These are phyloP conservation scores for Gossypium australe DNA, from an alignment of 345 rosid species.

Conservation along the genomic window DNA sequence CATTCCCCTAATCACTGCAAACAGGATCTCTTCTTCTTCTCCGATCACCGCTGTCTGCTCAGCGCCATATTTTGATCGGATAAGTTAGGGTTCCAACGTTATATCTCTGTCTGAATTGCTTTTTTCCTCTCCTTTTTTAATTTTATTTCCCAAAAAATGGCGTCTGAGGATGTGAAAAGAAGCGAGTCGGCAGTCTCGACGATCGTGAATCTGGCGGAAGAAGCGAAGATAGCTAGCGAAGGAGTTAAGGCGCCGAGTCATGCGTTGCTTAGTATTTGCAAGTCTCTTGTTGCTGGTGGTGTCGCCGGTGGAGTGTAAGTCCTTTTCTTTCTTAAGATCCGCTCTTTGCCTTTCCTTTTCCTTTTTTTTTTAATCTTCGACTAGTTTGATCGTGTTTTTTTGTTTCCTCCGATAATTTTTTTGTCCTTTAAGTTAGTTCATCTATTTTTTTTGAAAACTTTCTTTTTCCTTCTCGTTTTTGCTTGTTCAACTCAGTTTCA, in stretches of 20 bases:
- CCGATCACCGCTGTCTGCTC: slow-evolving; percentile 15
- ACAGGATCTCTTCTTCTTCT: background rate
- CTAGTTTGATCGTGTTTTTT: background rate
- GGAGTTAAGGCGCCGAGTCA: slow-evolving; percentile 59
- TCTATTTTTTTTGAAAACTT: background rate
- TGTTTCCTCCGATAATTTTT: background rate
- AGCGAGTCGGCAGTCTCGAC: slow-evolving; percentile 57
- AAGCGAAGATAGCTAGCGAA: slow-evolving; percentile 62
- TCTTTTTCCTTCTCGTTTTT: background rate
- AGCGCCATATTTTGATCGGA: slow-evolving; percentile 10
- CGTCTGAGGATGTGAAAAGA: slow-evolving; percentile 77
- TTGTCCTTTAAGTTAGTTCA: background rate
- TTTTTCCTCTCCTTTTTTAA: background rate
- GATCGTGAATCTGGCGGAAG: slow-evolving; percentile 74
- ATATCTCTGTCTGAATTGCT: background rate
- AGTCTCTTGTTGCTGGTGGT: slow-evolving; percentile 77
- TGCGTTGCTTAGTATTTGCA: slow-evolving; percentile 50
- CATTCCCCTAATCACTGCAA: background rate
- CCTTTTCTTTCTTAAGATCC: background rate
- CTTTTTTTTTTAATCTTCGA: background rate
- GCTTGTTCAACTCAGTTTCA: background rate
- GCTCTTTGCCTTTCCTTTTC: background rate
- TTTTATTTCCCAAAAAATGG: slow-evolving; percentile 31
- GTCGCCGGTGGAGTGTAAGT: slow-evolving; percentile 83
- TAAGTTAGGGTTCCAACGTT: slow-evolving; percentile 16